Evolutionary conservation across 306 rosid genomes (phyloP).

Genomic region (Prunus davidiana): DNA sequence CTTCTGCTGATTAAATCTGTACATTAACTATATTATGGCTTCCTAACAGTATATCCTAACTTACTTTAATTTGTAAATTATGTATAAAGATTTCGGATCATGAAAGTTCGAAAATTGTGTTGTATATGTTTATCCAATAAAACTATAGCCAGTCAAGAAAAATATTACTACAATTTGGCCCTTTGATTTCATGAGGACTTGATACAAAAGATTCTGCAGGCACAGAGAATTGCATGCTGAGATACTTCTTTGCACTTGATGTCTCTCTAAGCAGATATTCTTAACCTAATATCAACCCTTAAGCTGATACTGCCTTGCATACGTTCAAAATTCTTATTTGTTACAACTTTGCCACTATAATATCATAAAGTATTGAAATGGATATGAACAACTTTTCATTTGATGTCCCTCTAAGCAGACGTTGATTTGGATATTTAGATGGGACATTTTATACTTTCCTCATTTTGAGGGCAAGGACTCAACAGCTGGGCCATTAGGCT

Average conservation of each 20-base stretch:
- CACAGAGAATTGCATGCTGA: background rate
- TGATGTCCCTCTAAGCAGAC: too few relatives aligned
- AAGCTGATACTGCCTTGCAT: background rate
- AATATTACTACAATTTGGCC: background rate
- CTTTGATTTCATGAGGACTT: background rate
- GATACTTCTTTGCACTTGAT: too few relatives aligned
- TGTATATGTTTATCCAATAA: background rate
- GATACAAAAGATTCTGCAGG: background rate
- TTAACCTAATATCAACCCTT: background rate
- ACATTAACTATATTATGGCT: background rate
- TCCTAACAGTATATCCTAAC: background rate
- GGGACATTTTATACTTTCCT: background rate
- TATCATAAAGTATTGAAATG: slow-evolving; percentile 9
- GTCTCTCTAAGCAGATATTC: background rate
- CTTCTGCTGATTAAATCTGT: slow-evolving; percentile 2
- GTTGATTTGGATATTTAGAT: background rate
- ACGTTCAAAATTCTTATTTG: background rate
- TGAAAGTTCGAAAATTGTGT: background rate
- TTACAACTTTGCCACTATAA: background rate
- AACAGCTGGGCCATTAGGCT: background rate
- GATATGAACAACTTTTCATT: background rate
- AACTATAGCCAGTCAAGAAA: background rate
- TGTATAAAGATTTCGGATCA: slow-evolving; percentile 11
- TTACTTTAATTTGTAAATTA: background rate
- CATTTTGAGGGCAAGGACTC: slow-evolving; percentile 7